phyloP scores from a whole-genome alignment of 805 yeast species.

The Candida takata region DNA sequence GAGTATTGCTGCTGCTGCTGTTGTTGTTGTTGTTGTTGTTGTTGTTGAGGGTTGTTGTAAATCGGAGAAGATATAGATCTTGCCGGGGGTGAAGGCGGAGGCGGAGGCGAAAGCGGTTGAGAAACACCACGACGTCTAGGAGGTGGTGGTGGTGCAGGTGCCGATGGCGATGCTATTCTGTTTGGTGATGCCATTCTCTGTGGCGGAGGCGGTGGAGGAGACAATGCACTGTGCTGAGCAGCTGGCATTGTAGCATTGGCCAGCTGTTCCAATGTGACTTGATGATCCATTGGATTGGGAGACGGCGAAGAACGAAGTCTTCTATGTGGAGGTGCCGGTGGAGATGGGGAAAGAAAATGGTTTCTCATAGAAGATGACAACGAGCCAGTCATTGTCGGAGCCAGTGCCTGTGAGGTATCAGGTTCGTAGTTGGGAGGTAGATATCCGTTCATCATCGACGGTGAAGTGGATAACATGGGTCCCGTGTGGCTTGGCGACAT shows the following conservation, averaged over 20 bases:
- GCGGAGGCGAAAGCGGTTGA: conserved; percentile 22
- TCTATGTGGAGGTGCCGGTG: conserved; percentile 4
- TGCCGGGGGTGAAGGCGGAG: conserved; percentile 18
- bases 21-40: not conserved
- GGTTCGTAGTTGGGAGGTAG: conserved; percentile 13
- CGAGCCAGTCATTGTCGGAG: conserved; percentile 36
- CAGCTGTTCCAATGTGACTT: conserved; percentile 9
- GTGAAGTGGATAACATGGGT: not conserved
- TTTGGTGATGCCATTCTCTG: conserved; percentile 7
- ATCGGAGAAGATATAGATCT: conserved; percentile 10
- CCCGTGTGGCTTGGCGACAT: conserved; percentile 5
- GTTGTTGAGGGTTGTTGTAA: conserved; percentile 5
- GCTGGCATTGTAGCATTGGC: conserved; percentile 15
- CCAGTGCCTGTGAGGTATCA: conserved; percentile 19
- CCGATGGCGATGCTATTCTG: conserved; percentile 24
- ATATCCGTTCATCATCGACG: conserved; percentile 2
- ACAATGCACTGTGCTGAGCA: not conserved
- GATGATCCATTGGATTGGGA: conserved; percentile 13
- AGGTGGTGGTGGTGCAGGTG: conserved; percentile 10
- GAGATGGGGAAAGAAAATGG: not conserved
- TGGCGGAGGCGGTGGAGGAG: conserved; percentile 3
- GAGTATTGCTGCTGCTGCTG: not conserved
- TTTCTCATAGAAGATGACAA: conserved; percentile 23
- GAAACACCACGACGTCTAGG: conserved; percentile 34
- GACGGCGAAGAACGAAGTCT: conserved; percentile 8